Base-by-base conservation (phyloP, 805 yeast genomes). In the Barnettozyma californica region DNA sequence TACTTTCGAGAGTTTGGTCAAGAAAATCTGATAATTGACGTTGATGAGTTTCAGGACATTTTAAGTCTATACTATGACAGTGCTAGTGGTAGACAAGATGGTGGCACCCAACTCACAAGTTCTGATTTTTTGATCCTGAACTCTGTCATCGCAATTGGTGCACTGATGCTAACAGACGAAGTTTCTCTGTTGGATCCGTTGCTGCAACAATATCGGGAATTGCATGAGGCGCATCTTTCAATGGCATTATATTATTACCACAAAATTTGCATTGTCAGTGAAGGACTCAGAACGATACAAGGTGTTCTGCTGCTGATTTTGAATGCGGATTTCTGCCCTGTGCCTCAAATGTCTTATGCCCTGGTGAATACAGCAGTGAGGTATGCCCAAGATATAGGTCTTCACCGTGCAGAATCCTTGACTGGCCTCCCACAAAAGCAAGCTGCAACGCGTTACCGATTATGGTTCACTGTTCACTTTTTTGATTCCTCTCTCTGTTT, bases 341-440 rank as follows among this genome's bases (percentile, higher is more conserved):
- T 74, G 25, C 62, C 74, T 1, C 78, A 76, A 36, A 64, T 73
- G 10, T 68, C 74, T 5, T 70, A 67, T 46, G 64, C 70, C 44
- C 54, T 79, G 16, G 59, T 71, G 5, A 60, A 78, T 1, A 68
- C 75, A 1, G 78, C 80, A 6, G 69, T 77, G 5, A 67, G 83
- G 51, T 73, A 71, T 52, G 84, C 84, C 0, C 76, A 74, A 42
- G 82, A 78, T 36, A 55, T 80, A 58, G 87, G 87, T 0, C 65
- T 84, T 7, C 79, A 83, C 53, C 64, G 80, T 45, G 62, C 62
- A 4, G 84, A 78, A 41, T 56, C 73, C 2, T 69, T 71, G 45
- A 54, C 61, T 4, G 68, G 71, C 1, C 50, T 77, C 16, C 35
- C 67, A 0, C 53, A 57, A 0, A 63, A 58, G 5, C 82, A 79